Evolutionary conservation across 495 filamentous ascomycete species (phyloP).

Genomic region (Penicillium bialowiezense): DNA sequence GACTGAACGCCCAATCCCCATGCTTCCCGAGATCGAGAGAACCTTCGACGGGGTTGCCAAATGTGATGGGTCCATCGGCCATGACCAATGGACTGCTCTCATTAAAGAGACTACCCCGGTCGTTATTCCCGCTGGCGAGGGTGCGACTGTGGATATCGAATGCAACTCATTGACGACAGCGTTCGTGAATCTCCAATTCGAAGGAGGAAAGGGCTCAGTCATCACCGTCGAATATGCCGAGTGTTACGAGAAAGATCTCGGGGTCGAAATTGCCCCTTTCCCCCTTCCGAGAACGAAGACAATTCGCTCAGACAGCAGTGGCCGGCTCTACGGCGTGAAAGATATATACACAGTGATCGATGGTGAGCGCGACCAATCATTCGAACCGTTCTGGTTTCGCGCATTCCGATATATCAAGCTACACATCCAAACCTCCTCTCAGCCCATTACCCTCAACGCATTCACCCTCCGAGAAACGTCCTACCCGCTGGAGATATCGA

Average conservation of each 20-base stretch:
- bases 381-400: constrained; percentile 28
- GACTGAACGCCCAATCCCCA: constrained; percentile 16
- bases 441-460: constrained; percentile 1
- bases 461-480: constrained; percentile 16
- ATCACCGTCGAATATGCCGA: constrained; percentile 21
- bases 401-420: constrained; percentile 27
- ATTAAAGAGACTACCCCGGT: constrained; percentile 3
- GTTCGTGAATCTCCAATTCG: constrained; percentile 18
- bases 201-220: constrained; percentile 9
- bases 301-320: constrained; percentile 12
- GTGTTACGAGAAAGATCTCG: constrained; percentile 24
- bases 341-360: constrained; percentile 18
- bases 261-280: constrained; percentile 12
- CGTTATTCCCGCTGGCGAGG: constrained; percentile 8
- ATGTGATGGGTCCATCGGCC: constrained; percentile 3
- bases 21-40: constrained; percentile 10
- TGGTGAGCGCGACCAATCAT: constrained; percentile 6
- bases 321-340: constrained; percentile 18
- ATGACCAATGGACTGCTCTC: constrained; percentile 4
- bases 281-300: constrained; percentile 17
- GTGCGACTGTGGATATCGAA: constrained; percentile 14
- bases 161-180: constrained; percentile 15
- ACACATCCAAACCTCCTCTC: constrained; percentile 5
- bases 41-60: constrained; percentile 15
- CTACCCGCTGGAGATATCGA: constrained; percentile 21